Conservation (phyloP, 768 basidiomycete species). For the Boletus barrowsii region DNA sequence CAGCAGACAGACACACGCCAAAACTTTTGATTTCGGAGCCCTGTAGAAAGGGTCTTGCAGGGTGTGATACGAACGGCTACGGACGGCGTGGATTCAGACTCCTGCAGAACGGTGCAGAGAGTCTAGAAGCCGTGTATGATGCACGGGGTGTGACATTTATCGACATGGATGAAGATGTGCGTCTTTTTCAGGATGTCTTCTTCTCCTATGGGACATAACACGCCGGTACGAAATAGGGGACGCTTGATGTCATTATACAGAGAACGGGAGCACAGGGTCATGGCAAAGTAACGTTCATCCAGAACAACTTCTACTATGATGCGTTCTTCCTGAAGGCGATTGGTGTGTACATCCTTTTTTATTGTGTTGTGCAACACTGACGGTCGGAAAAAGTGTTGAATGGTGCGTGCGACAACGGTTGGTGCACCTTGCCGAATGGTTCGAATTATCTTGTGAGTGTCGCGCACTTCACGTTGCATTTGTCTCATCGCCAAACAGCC, state of each 20-base stretch:
- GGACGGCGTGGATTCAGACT: slow-evolving; percentile 64
- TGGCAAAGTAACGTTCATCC: slow-evolving; percentile 74
- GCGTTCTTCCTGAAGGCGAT: slow-evolving; percentile 98
- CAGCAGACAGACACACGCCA: slow-evolving; percentile 46
- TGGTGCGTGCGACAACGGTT: slow-evolving; percentile 84
- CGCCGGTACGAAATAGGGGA: slow-evolving; percentile 54
- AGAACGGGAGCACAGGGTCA: slow-evolving; percentile 64
- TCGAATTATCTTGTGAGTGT: slow-evolving; percentile 72
- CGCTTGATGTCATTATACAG: slow-evolving; percentile 89
- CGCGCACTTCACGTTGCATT: not conserved
- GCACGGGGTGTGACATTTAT: slow-evolving; percentile 76
- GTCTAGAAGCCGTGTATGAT: slow-evolving; percentile 67
- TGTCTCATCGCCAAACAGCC: slow-evolving; percentile 49
- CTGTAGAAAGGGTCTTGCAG: slow-evolving; percentile 52
- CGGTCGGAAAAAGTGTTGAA: slow-evolving; percentile 64
- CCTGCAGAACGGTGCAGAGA: slow-evolving; percentile 55
- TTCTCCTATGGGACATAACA: not conserved
- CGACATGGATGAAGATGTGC: slow-evolving; percentile 94
- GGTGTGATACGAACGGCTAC: slow-evolving; percentile 49
- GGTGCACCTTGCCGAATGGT: slow-evolving; percentile 63
- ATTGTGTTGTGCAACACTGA: slow-evolving; percentile 1
- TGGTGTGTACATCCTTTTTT: slow-evolving; percentile 45
- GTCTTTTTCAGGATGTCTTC: slow-evolving; percentile 27
- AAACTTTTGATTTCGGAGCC: slow-evolving; percentile 62
- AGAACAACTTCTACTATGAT: slow-evolving; percentile 98